Evolutionary conservation across 306 rosid species (phyloP).

Genomic region (Dryas alaskensis): DNA sequence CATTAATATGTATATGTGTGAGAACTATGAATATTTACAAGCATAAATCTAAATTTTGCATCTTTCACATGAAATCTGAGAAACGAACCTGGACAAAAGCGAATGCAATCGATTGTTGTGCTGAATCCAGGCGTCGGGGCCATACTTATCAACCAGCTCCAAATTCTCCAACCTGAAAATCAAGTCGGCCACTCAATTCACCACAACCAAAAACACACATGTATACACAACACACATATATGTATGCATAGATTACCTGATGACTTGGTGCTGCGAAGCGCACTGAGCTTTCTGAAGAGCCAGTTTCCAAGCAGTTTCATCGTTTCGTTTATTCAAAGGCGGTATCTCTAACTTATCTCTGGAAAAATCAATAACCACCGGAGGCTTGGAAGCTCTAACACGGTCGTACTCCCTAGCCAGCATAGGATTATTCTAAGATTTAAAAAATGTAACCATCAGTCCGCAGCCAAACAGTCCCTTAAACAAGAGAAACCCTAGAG

Average conservation of each 20-base stretch:
- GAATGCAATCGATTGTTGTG: slow-evolving; percentile 75
- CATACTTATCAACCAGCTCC: slow-evolving; percentile 78
- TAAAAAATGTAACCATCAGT: slow-evolving; percentile 12
- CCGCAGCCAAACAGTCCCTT: slow-evolving; percentile 6
- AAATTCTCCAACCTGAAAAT: slow-evolving; percentile 77
- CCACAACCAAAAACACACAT: neutral
- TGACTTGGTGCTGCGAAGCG: slow-evolving; percentile 58
- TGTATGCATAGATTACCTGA: slow-evolving; percentile 40
- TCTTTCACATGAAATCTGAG: neutral
- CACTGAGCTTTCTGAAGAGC: slow-evolving; percentile 77
- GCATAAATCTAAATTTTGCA: neutral
- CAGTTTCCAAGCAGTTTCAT: slow-evolving; percentile 85
- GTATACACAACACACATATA: neutral
- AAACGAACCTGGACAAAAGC: slow-evolving; percentile 65
- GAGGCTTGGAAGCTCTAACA: slow-evolving; percentile 88
- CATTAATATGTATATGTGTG: neutral
- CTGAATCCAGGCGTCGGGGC: slow-evolving; percentile 82
- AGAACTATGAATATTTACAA: neutral
- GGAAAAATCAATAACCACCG: slow-evolving; percentile 61
- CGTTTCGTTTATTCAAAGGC: slow-evolving; percentile 52
- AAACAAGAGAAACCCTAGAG: slow-evolving; percentile 3
- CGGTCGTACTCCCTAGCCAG: slow-evolving; percentile 90
- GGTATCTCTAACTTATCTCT: slow-evolving; percentile 70
- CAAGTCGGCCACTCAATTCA: slow-evolving; percentile 13
- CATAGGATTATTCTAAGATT: slow-evolving; percentile 70